Percentiles rank a stretch among this genome's conserved stretches.
These are phyloP conservation scores for Mycena rebaudengoi DNA, from an alignment of 768 basidiomycete species.

Conservation along the genomic window DNA sequence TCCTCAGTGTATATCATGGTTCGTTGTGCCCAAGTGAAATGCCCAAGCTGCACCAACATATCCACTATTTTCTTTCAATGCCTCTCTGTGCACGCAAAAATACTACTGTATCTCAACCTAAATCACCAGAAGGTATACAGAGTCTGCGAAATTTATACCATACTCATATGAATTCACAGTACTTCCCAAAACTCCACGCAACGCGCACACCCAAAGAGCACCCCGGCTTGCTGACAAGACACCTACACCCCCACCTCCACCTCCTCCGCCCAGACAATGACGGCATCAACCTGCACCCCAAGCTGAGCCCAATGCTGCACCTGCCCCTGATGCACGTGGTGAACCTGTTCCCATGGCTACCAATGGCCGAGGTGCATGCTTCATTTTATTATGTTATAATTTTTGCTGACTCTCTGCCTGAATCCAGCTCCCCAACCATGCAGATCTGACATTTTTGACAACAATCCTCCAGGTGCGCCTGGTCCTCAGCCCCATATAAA, in stretches of 20 bases:
- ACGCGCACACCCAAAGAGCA: background rate
- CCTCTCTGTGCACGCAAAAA: background rate
- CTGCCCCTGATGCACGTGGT: background rate
- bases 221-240: background rate
- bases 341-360: background rate
- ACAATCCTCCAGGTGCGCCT: background rate
- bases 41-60: background rate
- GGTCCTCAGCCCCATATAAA: background rate
- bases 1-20: background rate
- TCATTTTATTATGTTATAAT: background rate
- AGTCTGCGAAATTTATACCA: background rate
- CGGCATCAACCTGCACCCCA: background rate
- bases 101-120: background rate
- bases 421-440: background rate
- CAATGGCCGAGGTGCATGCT: background rate
- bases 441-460: background rate
- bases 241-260: background rate
- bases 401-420: background rate
- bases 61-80: background rate
- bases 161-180: background rate
- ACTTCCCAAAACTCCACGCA: constrained; percentile 1
- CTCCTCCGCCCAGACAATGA: background rate
- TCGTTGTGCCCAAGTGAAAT: background rate
- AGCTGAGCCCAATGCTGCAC: background rate
- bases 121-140: background rate